These are phyloP conservation scores for Hygrocybe punicea DNA, from an alignment of 768 basidiomycete species.

Conservation along the genomic window DNA sequence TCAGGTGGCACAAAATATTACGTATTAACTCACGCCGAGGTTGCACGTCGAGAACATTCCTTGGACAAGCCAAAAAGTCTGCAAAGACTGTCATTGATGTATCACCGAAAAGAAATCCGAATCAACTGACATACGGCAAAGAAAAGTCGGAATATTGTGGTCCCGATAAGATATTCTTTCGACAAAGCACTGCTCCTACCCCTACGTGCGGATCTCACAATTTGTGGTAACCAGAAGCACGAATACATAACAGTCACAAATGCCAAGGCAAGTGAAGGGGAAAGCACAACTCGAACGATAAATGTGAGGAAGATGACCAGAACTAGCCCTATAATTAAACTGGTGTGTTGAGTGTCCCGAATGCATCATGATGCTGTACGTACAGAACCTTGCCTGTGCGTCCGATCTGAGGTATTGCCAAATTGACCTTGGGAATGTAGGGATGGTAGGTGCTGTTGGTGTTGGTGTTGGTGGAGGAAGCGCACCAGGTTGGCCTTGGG, in stretches of 20 bases:
- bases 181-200: conserved; percentile 68
- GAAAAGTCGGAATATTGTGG: conserved; percentile 65
- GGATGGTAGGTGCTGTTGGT: conserved; percentile 30
- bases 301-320: conserved; percentile 67
- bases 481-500: conserved; percentile 22
- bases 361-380: conserved; percentile 19
- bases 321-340: conserved; percentile 50
- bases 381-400: conserved; percentile 70
- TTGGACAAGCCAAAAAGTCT: conserved; percentile 84
- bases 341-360: conserved; percentile 5
- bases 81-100: conserved; percentile 5
- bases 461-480: conserved; percentile 11
- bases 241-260: conserved; percentile 71
- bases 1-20: conserved; percentile 5
- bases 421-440: conserved; percentile 35
- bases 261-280: conserved; percentile 60
- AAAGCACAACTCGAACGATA: conserved; percentile 70
- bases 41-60: conserved; percentile 81
- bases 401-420: conserved; percentile 61
- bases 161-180: conserved; percentile 72
- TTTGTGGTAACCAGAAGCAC: conserved; percentile 82
- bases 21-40: conserved; percentile 54
- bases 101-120: background rate
- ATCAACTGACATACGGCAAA: conserved; percentile 66
- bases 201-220: conserved; percentile 68